Evolutionary conservation across 345 rosid species (phyloP), one percentile per base, ranked within the genome.

Genomic region (Diplotaxis tenuifolia): DNA sequence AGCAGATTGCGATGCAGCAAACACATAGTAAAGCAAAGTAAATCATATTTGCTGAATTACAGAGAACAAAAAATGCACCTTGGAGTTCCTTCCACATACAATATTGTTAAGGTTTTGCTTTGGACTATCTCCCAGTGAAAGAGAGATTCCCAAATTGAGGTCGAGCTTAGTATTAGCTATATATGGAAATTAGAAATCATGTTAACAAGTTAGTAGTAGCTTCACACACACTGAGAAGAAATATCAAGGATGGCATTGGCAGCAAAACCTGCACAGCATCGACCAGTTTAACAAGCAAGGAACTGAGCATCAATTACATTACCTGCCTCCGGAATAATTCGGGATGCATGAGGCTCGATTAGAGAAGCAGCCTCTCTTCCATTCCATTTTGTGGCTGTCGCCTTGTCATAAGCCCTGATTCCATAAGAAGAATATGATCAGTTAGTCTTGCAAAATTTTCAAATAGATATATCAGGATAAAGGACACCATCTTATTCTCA

Each of bases 361-460:
- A 91, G 84, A 73, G 97, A 88, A 68, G 88, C 89, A 18, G 95
- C 96, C 81, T 94, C 93, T 75, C 88, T 83, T 70, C 96, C 96
- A 19, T 83, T 89, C 79, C 84, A 86, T 73, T 83, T 86, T 81
- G 89, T 82, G 61, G 94, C 89, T 58, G 92, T 38, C 45, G 94
- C 96, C 88, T 86, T 86, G 76, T 83, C 88, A 87, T 84, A 86
- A 81, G 81, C 88, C 83, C 88, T 79, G 77, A 67, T 77, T 27
- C 71, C 81, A 86, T 82, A 84, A 87, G 7, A 83, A 87, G 83
- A 82, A 75, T 74, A 77, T 70, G 75, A 78, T 62, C 56, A 56
- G 80, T 83, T 83, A 77, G 68, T 58, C 20, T 45, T 69, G 54
- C 68, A 65, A 23, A 65, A 2, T 40, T 36, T 49, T 19, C 49